These are phyloP conservation scores for Xylaria castorea DNA, from an alignment of 495 filamentous ascomycete species.

Conservation along the genomic window DNA sequence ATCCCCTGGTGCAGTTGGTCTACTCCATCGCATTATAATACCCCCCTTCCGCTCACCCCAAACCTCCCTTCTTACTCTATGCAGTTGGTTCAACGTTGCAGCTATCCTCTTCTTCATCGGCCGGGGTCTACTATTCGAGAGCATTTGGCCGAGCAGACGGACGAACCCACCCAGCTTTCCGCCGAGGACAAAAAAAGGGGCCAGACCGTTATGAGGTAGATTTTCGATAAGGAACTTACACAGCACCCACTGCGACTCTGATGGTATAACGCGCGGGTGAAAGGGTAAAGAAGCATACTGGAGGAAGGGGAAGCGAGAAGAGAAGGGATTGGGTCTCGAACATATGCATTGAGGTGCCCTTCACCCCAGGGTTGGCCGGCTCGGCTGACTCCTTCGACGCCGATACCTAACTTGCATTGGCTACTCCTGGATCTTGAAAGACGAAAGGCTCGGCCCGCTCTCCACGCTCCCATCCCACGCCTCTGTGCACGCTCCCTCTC, in stretches of 20 bases:
- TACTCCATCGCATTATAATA: slow-evolving; percentile 15
- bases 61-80: slow-evolving; percentile 16
- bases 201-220: background rate
- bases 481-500: background rate
- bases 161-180: background rate
- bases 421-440: background rate
- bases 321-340: background rate
- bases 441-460: slow-evolving; percentile 19
- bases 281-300: too few relatives aligned
- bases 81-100: slow-evolving; percentile 31
- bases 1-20: slow-evolving; percentile 20
- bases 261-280: background rate
- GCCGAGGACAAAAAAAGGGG: background rate
- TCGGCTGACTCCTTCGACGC: background rate
- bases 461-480: slow-evolving; percentile 11
- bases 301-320: background rate
- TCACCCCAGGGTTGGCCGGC: background rate
- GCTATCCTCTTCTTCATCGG: slow-evolving; percentile 4
- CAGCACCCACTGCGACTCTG: background rate
- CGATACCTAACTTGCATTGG: background rate
- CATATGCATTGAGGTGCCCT: background rate
- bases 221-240: background rate
- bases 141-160: background rate
- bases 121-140: background rate
- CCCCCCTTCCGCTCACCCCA: slow-evolving; percentile 10